A percentile compares a stretch with the other conserved stretches of the same genome.
Conservation (phyloP, 371 early-diverging fungal species). For the Rhizopus delemar region DNA sequence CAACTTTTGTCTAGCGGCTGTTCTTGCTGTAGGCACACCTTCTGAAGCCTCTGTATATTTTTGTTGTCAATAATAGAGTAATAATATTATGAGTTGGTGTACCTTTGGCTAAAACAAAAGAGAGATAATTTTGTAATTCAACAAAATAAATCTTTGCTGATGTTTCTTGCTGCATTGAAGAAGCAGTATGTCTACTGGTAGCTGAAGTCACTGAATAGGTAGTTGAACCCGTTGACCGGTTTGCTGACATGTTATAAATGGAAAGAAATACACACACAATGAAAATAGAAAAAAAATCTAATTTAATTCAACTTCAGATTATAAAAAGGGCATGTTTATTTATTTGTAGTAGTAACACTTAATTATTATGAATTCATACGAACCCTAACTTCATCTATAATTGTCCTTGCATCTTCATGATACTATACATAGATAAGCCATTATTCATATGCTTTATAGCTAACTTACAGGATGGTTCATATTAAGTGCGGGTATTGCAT, state of each 20-base stretch:
- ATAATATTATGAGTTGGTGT: background rate
- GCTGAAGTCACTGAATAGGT: background rate
- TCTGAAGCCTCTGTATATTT: constrained; percentile 42
- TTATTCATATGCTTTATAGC: background rate
- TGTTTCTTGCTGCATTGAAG: constrained; percentile 29
- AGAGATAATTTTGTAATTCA: constrained; percentile 42
- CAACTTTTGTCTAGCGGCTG: constrained; percentile 84
- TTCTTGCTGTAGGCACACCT: constrained; percentile 57
- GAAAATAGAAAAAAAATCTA: background rate
- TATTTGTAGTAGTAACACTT: background rate
- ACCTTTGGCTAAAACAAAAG: constrained; percentile 41
- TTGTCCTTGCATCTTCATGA: constrained; percentile 49
- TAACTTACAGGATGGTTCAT: constrained; percentile 41
- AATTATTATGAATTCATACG: too few relatives aligned
- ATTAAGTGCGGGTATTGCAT: constrained; percentile 43
- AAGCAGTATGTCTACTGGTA: constrained; percentile 26
- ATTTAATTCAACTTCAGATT: too few relatives aligned
- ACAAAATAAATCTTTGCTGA: constrained; percentile 43
- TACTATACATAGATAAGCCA: constrained; percentile 22
- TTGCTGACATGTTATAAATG: background rate
- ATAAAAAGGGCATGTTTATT: background rate
- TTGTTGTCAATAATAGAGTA: too few relatives aligned
- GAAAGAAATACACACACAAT: background rate
- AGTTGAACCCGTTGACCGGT: background rate
- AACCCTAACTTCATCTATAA: constrained; percentile 33